Conservation (phyloP, 805 yeast species). For the Metahyphopichia silvanorum region DNA sequence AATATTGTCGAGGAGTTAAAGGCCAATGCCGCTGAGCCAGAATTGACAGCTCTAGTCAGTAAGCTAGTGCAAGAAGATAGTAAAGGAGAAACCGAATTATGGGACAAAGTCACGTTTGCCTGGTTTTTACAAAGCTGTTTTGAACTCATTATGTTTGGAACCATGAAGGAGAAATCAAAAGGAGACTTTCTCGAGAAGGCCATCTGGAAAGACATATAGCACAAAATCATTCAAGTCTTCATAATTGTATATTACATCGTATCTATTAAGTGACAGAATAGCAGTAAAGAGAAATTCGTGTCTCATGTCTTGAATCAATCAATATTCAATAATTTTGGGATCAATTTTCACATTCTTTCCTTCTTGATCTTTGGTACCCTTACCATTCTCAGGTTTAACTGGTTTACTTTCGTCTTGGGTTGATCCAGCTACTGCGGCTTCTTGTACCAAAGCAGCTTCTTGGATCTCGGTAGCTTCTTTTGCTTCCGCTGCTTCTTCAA, state of each 20-base stretch:
- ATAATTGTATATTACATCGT: too few relatives aligned
- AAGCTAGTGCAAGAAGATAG: conserved; percentile 9
- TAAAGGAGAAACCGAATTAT: conserved; percentile 34
- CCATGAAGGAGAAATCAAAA: conserved; percentile 60
- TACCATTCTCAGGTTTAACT: too few relatives aligned
- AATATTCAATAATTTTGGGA: too few relatives aligned
- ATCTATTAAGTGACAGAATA: too few relatives aligned
- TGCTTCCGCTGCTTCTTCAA: conserved; percentile 4
- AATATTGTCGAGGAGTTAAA: conserved; percentile 16
- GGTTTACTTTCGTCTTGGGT: conserved; percentile 4
- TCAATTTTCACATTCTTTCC: conserved; percentile 5
- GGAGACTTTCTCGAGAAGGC: conserved; percentile 68
- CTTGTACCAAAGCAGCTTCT: too few relatives aligned
- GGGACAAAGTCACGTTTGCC: conserved; percentile 64
- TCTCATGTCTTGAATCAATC: too few relatives aligned
- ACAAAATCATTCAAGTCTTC: not conserved
- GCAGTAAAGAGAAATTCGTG: too few relatives aligned
- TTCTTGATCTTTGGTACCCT: conserved; percentile 2
- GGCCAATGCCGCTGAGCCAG: conserved; percentile 3
- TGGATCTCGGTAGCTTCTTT: not conserved
- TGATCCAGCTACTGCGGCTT: conserved; percentile 1
- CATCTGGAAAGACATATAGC: conserved; percentile 62
- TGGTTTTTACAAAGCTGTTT: conserved; percentile 74
- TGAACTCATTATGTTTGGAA: conserved; percentile 68
- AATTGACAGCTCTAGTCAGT: conserved; percentile 12